phyloP scores from a whole-genome alignment of 1,284 basidiomycete species.

The Rhodotorula sp. region DNA sequence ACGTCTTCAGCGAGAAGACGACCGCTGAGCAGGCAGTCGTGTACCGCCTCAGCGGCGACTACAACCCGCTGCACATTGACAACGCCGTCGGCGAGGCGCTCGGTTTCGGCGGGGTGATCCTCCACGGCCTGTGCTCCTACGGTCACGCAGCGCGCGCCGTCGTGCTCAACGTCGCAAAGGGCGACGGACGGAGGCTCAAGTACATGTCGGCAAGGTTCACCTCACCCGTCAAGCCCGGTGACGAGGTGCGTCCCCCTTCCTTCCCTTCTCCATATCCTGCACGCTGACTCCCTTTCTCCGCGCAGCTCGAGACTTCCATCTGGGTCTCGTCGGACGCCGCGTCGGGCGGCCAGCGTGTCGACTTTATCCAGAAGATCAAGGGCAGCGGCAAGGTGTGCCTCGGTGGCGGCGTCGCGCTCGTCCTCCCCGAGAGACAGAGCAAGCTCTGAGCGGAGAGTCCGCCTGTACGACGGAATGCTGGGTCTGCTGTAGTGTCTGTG shows the following conservation, averaged over 20 bases:
- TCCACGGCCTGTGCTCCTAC: constrained; percentile 63
- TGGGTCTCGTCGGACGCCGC: constrained; percentile 72
- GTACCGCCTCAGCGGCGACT: constrained; percentile 72
- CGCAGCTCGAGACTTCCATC: constrained; percentile 66
- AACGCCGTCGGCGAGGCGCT: constrained; percentile 52
- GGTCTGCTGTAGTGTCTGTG: background rate
- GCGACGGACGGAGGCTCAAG: constrained; percentile 63
- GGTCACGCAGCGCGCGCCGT: constrained; percentile 70
- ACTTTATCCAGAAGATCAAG: constrained; percentile 70
- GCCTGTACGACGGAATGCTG: background rate
- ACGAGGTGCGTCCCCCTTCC: constrained; percentile 23
- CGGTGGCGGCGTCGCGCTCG: constrained; percentile 43
- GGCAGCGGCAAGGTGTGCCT: constrained; percentile 65
- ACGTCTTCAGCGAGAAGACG: constrained; percentile 68
- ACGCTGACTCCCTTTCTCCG: background rate
- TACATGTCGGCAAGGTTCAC: constrained; percentile 74
- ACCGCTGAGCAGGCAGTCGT: constrained; percentile 71
- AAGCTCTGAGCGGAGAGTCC: constrained; percentile 27
- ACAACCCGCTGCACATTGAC: constrained; percentile 80
- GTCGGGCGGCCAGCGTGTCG: constrained; percentile 66
- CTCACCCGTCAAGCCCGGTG: constrained; percentile 50
- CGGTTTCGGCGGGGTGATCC: constrained; percentile 76
- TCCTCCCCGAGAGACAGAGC: constrained; percentile 32
- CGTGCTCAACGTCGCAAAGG: constrained; percentile 63
- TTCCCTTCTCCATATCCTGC: too few relatives aligned